Base-by-base conservation (phyloP, 495 filamentous ascomycete genomes). In the Penicillium pancosmium region DNA sequence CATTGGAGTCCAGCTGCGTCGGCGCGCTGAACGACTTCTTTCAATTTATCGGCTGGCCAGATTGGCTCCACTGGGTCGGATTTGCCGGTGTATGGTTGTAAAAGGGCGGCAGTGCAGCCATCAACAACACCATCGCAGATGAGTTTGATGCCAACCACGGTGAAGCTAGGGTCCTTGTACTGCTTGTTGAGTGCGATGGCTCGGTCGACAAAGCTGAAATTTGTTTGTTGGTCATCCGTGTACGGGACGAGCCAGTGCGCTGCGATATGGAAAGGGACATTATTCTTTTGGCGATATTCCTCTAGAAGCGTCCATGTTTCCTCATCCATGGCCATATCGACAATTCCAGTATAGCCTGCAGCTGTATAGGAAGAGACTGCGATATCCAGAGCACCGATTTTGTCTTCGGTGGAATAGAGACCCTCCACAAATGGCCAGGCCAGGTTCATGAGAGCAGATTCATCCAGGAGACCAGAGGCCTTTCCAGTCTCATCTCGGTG, bases 271-370 rank as follows among this genome's bases (percentile, higher is more conserved):
- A 89, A 81, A 0, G 81, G 78, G 7, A 84, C 67, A n/a, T 61
- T 31, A 3, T 70, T 65, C 36, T 78, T 66, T 38, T 69, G 63
- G 13, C 78, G 76, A 49, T 82, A 74, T 19, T 69, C 61, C 10
- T 81, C 77, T 34, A 89, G 60, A 31, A 83, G 76, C 15, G 82
- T 80, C 86, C 85, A 88, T 21, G 74, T 74, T 9, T 73, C 75
- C 31, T 87, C 80, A 43, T 88, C 84, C 86, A 88, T 88, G n/a
- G 85, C 86, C 84, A 89, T 88, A 59, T 89, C 86, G 0, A 89
- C 76, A 55, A 86, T 53, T 0, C 86, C 86, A 2, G 86, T 88
- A 57, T 86, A 87, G 3, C 86, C 86, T 4, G 74, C 73, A 0
- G 76, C 72, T 34, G 79, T 79, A 62, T 87, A 88, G 10, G 78